A percentile compares a stretch with the other conserved stretches of the same genome.
These are phyloP conservation scores for Cutaneotrichosporon spelunceum DNA, from an alignment of 1,284 basidiomycete species.

Conservation along the genomic window DNA sequence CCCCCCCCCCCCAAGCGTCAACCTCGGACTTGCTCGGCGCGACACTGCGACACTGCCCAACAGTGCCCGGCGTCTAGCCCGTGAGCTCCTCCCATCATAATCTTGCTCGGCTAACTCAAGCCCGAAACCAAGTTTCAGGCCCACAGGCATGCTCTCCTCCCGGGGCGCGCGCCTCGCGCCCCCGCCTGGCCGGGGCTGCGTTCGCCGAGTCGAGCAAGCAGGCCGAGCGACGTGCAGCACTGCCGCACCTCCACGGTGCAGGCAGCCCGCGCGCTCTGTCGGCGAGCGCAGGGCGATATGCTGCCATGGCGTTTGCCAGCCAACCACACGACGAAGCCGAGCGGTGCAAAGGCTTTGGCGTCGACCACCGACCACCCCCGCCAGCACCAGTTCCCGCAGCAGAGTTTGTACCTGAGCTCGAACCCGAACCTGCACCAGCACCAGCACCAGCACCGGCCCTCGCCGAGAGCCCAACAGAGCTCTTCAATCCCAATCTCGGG, in stretches of 20 bases:
- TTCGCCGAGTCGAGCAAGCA: conserved; percentile 38
- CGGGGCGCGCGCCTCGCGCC: conserved; percentile 24
- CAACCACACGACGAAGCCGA: neutral
- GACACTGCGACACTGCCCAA: neutral
- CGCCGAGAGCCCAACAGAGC: no score
- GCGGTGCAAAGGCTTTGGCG: neutral
- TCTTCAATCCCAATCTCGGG: neutral
- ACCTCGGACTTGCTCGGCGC: neutral
- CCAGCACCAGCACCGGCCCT: neutral
- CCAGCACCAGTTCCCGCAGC: neutral
- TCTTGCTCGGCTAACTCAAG: neutral
- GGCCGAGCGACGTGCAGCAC: conserved; percentile 22
- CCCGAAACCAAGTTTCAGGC: neutral
- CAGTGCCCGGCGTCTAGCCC: neutral
- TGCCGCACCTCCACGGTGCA: neutral
- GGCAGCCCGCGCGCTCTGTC: neutral
- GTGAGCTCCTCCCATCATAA: neutral
- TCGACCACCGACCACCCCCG: neutral
- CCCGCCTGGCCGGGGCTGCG: conserved; percentile 17
- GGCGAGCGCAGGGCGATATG: neutral
- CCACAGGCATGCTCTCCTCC: conserved; percentile 27
- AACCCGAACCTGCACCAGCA: neutral
- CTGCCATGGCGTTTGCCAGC: conserved; percentile 6
- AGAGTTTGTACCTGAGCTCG: neutral
- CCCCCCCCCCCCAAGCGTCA: neutral